A percentile compares a stretch with the other conserved stretches of the same genome.
These are phyloP conservation scores for Rhodotorula mucilaginosa DNA, from an alignment of 1,284 basidiomycete species.

Conservation along the genomic window DNA sequence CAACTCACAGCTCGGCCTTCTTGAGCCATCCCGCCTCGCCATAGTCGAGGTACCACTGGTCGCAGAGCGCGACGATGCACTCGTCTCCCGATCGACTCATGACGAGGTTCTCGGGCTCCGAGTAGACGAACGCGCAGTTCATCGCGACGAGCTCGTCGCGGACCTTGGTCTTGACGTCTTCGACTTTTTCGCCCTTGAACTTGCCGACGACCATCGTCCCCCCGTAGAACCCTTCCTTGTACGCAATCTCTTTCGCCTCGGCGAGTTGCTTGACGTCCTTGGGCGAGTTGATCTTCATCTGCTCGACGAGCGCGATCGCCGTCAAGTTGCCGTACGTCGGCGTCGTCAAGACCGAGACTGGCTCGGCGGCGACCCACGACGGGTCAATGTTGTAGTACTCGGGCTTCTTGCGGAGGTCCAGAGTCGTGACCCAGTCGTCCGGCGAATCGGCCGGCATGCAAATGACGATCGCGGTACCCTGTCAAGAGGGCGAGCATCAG, in stretches of 20 bases:
- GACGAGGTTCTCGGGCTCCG: constrained; percentile 91
- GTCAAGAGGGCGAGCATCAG: neutral
- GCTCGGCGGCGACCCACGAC: constrained; percentile 80
- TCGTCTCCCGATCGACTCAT: constrained; percentile 88
- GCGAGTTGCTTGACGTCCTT: constrained; percentile 89
- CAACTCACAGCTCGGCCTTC: constrained; percentile 72
- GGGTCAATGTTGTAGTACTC: constrained; percentile 95
- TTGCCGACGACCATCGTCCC: constrained; percentile 87
- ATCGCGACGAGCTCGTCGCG: constrained; percentile 76
- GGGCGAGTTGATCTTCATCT: constrained; percentile 92
- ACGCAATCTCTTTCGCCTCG: constrained; percentile 96
- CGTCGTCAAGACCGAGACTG: constrained; percentile 82
- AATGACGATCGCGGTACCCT: constrained; percentile 96
- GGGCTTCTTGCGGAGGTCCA: constrained; percentile 93
- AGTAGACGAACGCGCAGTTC: constrained; percentile 81
- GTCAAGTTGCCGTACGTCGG: constrained; percentile 88
- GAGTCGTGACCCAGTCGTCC: constrained; percentile 88
- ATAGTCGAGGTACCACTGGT: constrained; percentile 99
- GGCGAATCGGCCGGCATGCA: constrained; percentile 98
- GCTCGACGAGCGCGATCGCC: constrained; percentile 80
- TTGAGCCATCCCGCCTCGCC: constrained; percentile 86
- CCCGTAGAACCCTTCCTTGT: constrained; percentile 97
- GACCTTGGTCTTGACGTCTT: constrained; percentile 88
- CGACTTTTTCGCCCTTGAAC: constrained; percentile 80
- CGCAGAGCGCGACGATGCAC: constrained; percentile 95